phyloP scores from a whole-genome alignment of 495 filamentous ascomycete species.

The Aspergillus cavernicola region DNA sequence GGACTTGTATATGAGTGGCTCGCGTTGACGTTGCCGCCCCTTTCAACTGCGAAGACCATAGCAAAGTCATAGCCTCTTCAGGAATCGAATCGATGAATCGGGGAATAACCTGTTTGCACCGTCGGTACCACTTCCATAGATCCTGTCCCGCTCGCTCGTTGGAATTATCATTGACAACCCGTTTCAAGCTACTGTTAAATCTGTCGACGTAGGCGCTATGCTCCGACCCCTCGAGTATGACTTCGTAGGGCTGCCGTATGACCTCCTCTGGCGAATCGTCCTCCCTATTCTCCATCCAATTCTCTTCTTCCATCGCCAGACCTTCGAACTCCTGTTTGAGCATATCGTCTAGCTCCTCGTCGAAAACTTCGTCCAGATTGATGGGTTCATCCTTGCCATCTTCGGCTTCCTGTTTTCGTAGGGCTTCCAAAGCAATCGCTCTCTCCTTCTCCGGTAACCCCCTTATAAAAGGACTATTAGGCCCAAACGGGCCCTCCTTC shows the following conservation, averaged over 20 bases:
- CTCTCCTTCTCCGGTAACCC: constrained; percentile 38
- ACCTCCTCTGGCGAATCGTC: constrained; percentile 20
- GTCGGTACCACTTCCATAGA: constrained; percentile 44
- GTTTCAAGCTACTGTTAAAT: constrained; percentile 30
- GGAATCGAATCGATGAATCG: constrained; percentile 35
- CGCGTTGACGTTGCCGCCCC: constrained; percentile 36
- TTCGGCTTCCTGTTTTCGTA: constrained; percentile 39
- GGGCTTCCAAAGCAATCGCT: constrained; percentile 37
- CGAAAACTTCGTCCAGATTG: constrained; percentile 38
- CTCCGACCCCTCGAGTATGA: constrained; percentile 19
- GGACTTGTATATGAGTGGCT: constrained; percentile 54
- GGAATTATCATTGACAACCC: constrained; percentile 19
- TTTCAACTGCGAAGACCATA: constrained; percentile 46
- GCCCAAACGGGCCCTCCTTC: constrained; percentile 39
- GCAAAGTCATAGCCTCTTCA: constrained; percentile 30
- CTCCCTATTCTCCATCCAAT: constrained; percentile 24
- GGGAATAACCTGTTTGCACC: constrained; percentile 40
- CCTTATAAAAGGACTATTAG: constrained; percentile 41
- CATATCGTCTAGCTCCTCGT: constrained; percentile 44
- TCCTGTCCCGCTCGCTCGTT: constrained; percentile 31
- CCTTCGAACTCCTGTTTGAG: constrained; percentile 41
- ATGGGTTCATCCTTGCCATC: constrained; percentile 21
- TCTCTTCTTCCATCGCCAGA: constrained; percentile 38
- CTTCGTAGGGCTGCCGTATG: constrained; percentile 21
- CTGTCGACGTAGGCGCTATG: constrained; percentile 31